phyloP scores from a whole-genome alignment of 2,329 filamentous ascomycete genomes.

The Decorospora gaudefroyi region DNA sequence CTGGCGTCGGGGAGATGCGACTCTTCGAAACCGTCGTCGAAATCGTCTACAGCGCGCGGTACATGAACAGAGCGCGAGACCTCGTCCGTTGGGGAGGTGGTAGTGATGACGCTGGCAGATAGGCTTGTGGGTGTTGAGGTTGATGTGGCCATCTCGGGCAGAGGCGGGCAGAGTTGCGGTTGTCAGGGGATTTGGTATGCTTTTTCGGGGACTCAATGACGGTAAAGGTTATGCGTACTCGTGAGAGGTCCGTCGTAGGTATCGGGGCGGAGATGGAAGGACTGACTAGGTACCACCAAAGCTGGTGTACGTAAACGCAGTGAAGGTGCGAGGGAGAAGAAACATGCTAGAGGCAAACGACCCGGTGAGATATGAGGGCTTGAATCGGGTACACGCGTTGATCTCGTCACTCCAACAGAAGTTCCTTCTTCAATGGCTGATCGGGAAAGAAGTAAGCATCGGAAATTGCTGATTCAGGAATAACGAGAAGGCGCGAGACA shows the following conservation, averaged over 20 bases:
- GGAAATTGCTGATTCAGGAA: background rate
- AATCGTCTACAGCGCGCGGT: background rate
- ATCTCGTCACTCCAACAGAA: too few species aligned
- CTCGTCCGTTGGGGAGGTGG: background rate
- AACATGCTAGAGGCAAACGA: too few species aligned
- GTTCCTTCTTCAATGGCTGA: constrained; percentile 3
- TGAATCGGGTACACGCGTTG: too few species aligned
- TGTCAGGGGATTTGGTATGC: background rate
- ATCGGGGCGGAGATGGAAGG: background rate
- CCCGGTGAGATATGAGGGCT: too few species aligned
- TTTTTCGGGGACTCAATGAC: too few species aligned
- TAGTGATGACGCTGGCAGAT: background rate
- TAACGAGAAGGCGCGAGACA: background rate
- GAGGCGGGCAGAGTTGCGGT: background rate
- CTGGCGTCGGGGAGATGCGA: constrained; percentile 11
- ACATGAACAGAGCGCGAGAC: background rate
- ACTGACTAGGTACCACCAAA: too few species aligned
- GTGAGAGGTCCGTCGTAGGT: too few species aligned
- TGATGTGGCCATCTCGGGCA: background rate
- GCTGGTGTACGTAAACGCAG: too few species aligned
- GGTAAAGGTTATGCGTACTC: too few species aligned
- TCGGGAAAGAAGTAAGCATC: constrained; percentile 4
- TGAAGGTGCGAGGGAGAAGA: too few species aligned
- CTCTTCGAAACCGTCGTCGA: background rate
- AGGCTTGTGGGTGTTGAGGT: background rate